Base-by-base conservation (phyloP, 352 stramenopile genomes). In the Pythium sukuiense region DNA sequence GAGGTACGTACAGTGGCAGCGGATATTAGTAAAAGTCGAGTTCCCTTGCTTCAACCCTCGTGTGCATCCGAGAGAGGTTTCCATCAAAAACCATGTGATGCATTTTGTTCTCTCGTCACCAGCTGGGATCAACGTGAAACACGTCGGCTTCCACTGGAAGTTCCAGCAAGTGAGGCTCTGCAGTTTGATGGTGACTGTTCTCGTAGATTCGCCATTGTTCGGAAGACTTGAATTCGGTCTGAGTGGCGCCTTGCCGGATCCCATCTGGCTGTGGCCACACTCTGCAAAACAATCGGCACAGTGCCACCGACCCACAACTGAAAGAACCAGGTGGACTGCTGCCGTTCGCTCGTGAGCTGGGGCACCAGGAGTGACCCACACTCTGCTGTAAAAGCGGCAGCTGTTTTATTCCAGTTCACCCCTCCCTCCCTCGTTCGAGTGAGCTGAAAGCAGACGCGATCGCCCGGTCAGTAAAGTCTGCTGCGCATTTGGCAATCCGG, bases 401-500 rank as follows among this genome's bases (percentile, higher is more conserved):
- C 45, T 52, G 45, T 20, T 52, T 52, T 16, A 8, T n/a, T 29
- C 20, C 20, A 8, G 45, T 24, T 29, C 18, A 29, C 16, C 45
- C n/a, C 45, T 18, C 20, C 45, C 20, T 24, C 20, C 45, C 45
- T 52, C 39, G 39, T 13, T 52, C 5, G n/a, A 52, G 45, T 52
- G 45, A 29, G n/a, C 29, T 52, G 5, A 29, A 52, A 30, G 20
- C 16, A 43, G 11, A 43, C 45, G 7, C 20, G 45, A 29, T 43
- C 35, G 35, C 30, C 39, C 35, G 24, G 35, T 35, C 49, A 24
- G 30, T 54, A 55, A 53, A 43, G 37, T 50, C 20, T 50, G 32
- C 13, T 16, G n/a, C 3, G 26, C 61, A 68, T 43, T 63, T 69
- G 55, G 48, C 32, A 58, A 69, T 69, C 48, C 37, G 43, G 35